Conservation (phyloP, 176 grass and related monocot genomes). For the Triticum timopheevii region DNA sequence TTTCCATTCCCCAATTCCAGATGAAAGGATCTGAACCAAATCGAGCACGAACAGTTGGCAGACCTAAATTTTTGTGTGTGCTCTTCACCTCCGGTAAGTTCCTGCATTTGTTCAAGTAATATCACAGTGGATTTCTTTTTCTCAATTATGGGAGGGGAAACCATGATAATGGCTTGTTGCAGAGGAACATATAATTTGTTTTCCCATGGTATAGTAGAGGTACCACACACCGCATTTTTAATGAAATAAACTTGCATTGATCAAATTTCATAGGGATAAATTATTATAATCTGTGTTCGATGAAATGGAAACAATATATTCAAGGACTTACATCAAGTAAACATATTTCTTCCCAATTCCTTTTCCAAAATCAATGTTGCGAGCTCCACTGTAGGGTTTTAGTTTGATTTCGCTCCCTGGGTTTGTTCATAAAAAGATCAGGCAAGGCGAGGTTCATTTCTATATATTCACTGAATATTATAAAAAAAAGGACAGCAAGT, state of each 20-base stretch:
- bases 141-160: neutral
- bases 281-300: neutral
- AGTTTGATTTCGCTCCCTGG: constrained; percentile 72
- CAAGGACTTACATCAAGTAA: constrained; percentile 75
- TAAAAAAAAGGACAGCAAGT: neutral
- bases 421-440: neutral
- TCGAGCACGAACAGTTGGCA: constrained; percentile 80
- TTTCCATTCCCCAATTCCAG: constrained; percentile 95
- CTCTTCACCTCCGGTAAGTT: constrained; percentile 91
- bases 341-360: constrained; percentile 73
- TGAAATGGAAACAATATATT: neutral
- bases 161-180: neutral
- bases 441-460: neutral
- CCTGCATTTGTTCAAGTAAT: constrained; percentile 49
- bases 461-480: neutral
- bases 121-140: neutral
- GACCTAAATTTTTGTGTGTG: constrained; percentile 57
- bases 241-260: neutral
- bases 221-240: neutral
- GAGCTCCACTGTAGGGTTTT: constrained; percentile 76
- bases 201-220: neutral
- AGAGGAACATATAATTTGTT: neutral
- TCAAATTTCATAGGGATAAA: neutral
- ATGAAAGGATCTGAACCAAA: constrained; percentile 86
- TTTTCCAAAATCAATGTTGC: constrained; percentile 84